A percentile compares a stretch with the other conserved stretches of the same genome.
phyloP scores from a whole-genome alignment of 352 stramenopile genomes.

The Pythium phragmiticola region DNA sequence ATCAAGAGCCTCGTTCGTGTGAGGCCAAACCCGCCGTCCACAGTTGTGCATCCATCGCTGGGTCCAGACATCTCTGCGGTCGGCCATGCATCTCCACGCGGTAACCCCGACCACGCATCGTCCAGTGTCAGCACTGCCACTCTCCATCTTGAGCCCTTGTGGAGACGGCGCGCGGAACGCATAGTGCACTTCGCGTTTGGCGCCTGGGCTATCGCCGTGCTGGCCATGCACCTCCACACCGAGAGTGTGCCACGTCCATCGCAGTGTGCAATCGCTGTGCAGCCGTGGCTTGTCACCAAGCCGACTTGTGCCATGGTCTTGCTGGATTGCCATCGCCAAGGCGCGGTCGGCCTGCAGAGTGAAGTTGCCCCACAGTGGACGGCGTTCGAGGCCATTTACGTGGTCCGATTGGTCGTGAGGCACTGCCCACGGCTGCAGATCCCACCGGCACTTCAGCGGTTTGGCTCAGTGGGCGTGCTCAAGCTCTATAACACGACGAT shows the following conservation, averaged over 20 bases:
- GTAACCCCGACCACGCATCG: not conserved
- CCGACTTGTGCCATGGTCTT: conserved; percentile 30
- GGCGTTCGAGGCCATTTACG: conserved; percentile 21
- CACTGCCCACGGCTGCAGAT: conserved; percentile 32
- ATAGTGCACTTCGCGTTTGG: not conserved
- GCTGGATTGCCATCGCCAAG: conserved; percentile 29
- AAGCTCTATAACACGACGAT: conserved; percentile 47
- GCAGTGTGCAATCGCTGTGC: conserved; percentile 30
- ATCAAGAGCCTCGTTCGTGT: conserved; percentile 13
- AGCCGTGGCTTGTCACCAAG: conserved; percentile 23
- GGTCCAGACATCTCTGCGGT: not conserved
- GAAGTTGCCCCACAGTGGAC: conserved; percentile 23
- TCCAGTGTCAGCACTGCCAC: not conserved
- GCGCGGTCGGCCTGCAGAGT: not conserved
- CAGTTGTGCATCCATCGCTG: not conserved
- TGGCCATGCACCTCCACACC: conserved; percentile 29
- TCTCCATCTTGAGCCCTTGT: not conserved
- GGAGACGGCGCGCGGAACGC: not conserved
- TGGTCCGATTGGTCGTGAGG: conserved; percentile 28
- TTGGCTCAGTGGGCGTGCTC: conserved; percentile 21
- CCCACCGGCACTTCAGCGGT: conserved; percentile 23
- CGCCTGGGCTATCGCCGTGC: conserved; percentile 23
- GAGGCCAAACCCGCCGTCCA: not conserved
- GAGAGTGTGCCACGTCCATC: conserved; percentile 6
- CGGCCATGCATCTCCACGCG: not conserved